Conservation (phyloP, 2,329 filamentous ascomycete genomes). For the Nigrograna mackinnonii region DNA sequence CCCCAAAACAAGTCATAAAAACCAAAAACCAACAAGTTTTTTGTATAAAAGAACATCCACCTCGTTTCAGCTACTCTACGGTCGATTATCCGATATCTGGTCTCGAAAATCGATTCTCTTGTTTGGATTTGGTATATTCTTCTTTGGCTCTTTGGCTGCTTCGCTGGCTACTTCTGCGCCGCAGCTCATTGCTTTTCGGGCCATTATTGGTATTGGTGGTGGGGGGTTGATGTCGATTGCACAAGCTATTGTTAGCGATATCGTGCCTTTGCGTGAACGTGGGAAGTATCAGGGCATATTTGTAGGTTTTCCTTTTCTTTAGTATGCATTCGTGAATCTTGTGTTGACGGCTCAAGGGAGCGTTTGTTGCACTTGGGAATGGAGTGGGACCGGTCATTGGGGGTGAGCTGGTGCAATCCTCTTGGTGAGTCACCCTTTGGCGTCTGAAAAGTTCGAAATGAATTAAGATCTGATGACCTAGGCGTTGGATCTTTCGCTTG, state of each 20-base stretch:
- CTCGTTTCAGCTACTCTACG: constrained; percentile 66
- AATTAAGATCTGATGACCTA: not conserved
- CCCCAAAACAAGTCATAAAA: too few species aligned
- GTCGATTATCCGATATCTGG: constrained; percentile 63
- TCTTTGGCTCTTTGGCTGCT: constrained; percentile 19
- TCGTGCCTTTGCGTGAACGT: constrained; percentile 39
- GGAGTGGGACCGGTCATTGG: constrained; percentile 64
- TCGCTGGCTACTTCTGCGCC: constrained; percentile 26
- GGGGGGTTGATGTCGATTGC: constrained; percentile 58
- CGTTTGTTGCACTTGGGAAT: constrained; percentile 18
- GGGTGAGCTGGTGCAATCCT: constrained; percentile 41
- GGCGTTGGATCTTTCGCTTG: not conserved
- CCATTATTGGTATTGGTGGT: constrained; percentile 60
- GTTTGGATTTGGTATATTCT: constrained; percentile 29
- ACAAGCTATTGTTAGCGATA: constrained; percentile 42
- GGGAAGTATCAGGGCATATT: constrained; percentile 40
- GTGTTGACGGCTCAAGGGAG: constrained; percentile 6
- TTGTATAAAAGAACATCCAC: constrained; percentile 20
- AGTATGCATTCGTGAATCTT: constrained; percentile 16
- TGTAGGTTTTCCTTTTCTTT: not conserved
- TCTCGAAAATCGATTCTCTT: constrained; percentile 55
- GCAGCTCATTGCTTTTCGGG: constrained; percentile 35
- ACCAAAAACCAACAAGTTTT: not conserved
- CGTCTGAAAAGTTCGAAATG: not conserved
- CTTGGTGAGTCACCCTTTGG: not conserved